These are phyloP conservation scores for Bjerkandera adusta DNA, from an alignment of 1,284 basidiomycete genomes.

Conservation along the genomic window DNA sequence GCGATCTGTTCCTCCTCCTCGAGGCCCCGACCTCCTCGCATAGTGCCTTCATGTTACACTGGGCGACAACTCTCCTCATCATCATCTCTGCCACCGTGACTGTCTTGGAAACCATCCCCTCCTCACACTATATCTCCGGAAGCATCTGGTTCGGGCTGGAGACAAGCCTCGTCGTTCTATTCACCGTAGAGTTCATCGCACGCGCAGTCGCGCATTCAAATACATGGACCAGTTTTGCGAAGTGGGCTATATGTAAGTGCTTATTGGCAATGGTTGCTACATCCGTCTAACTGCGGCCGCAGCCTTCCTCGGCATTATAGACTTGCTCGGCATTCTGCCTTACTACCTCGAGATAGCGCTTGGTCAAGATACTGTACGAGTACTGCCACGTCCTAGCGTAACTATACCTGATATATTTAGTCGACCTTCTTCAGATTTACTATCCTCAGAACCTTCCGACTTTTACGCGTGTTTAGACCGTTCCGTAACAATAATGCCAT, in stretches of 20 bases:
- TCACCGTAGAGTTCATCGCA: slow-evolving; percentile 77
- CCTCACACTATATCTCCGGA: slow-evolving; percentile 71
- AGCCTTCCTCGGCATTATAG: slow-evolving; percentile 87
- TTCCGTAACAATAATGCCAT: slow-evolving; percentile 84
- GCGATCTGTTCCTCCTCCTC: slow-evolving; percentile 56
- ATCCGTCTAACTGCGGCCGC: too few species aligned
- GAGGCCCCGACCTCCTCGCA: slow-evolving; percentile 68
- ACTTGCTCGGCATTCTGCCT: slow-evolving; percentile 80
- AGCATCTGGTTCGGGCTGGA: slow-evolving; percentile 82
- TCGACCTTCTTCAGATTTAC: slow-evolving; percentile 86
- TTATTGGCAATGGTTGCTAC: slow-evolving; percentile 10
- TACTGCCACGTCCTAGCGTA: not conserved
- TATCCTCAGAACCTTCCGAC: slow-evolving; percentile 79
- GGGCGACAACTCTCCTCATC: slow-evolving; percentile 63
- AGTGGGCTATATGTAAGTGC: slow-evolving; percentile 68
- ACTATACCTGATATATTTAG: slow-evolving; percentile 33
- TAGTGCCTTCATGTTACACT: slow-evolving; percentile 64
- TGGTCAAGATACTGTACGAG: slow-evolving; percentile 80
- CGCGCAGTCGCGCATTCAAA: slow-evolving; percentile 65
- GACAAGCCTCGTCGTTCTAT: slow-evolving; percentile 74
- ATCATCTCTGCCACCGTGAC: slow-evolving; percentile 76
- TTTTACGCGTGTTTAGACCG: slow-evolving; percentile 83
- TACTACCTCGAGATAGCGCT: slow-evolving; percentile 85
- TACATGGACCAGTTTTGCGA: slow-evolving; percentile 54
- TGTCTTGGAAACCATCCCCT: slow-evolving; percentile 81